These are phyloP conservation scores for Coemansia sp. DNA, from an alignment of 192 early-diverging fungal species.

Conservation along the genomic window DNA sequence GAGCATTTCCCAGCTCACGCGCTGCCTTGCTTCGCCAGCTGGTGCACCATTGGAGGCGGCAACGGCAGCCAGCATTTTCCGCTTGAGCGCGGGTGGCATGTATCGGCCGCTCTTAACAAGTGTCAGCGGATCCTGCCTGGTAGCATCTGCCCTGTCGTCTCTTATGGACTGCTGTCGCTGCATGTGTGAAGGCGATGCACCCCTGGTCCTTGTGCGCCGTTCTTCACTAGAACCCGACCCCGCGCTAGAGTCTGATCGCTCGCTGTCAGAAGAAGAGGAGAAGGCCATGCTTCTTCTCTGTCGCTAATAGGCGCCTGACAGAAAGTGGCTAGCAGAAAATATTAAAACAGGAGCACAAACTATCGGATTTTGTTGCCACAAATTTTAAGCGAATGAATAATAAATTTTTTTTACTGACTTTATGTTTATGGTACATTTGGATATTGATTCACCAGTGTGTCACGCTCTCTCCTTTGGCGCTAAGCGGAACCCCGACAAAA, in stretches of 20 bases:
- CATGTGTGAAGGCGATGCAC: not conserved
- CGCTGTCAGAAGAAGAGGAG: conserved; percentile 9
- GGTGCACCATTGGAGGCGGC: conserved; percentile 14
- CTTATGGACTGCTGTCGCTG: not conserved
- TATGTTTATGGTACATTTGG: too few species aligned
- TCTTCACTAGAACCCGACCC: not conserved
- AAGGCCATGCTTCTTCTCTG: not conserved
- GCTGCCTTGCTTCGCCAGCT: conserved; percentile 54
- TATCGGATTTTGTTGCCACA: conserved; percentile 9
- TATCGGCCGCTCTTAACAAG: conserved; percentile 52
- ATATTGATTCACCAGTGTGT: too few species aligned
- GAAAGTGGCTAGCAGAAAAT: too few species aligned
- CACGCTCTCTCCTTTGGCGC: too few species aligned
- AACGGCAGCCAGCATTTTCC: conserved; percentile 50
- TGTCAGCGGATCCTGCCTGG: not conserved
- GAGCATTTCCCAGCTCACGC: conserved; percentile 89
- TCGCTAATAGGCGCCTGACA: not conserved
- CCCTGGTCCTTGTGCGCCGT: not conserved
- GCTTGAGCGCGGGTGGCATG: conserved; percentile 78
- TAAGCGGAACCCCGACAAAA: too few species aligned
- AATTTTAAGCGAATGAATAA: not conserved
- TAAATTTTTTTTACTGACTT: too few species aligned
- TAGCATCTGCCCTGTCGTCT: not conserved
- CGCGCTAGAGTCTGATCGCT: not conserved
- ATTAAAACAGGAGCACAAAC: too few species aligned